These are phyloP conservation scores for Rubroshorea leprosula DNA, from an alignment of 345 rosid species.

Conservation along the genomic window DNA sequence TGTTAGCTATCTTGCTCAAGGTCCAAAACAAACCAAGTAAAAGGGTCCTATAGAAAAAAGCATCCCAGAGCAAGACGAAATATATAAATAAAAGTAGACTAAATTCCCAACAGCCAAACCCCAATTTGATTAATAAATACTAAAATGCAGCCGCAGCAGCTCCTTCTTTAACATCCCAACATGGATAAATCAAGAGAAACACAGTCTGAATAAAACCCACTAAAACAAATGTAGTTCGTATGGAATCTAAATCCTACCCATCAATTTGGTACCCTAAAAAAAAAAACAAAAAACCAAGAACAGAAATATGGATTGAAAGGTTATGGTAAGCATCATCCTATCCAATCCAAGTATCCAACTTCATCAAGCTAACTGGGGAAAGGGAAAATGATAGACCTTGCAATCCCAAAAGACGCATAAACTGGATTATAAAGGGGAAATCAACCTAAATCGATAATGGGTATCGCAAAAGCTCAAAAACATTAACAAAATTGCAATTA, in stretches of 20 bases:
- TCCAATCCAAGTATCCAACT: neutral
- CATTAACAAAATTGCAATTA: neutral
- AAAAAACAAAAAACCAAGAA: neutral
- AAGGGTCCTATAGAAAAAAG: neutral
- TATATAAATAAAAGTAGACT: neutral
- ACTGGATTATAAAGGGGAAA: neutral
- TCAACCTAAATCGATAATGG: neutral
- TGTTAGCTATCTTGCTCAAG: too few species aligned
- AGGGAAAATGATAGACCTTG: neutral
- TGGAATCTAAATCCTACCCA: neutral
- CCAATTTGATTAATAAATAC: neutral
- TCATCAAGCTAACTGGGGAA: neutral
- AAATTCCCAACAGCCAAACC: neutral
- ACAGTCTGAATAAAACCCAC: neutral
- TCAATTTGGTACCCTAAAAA: neutral
- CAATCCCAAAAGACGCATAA: neutral
- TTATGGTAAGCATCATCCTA: neutral
- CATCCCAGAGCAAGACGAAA: neutral
- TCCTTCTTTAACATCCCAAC: neutral
- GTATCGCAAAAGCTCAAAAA: neutral
- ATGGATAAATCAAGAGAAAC: neutral
- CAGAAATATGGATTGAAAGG: neutral
- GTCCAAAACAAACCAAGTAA: neutral
- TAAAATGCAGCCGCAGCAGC: conserved; percentile 1
- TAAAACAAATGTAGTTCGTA: neutral